Conservation (phyloP, 352 stramenopile genomes). For the Globisporangium uncinulatum region DNA sequence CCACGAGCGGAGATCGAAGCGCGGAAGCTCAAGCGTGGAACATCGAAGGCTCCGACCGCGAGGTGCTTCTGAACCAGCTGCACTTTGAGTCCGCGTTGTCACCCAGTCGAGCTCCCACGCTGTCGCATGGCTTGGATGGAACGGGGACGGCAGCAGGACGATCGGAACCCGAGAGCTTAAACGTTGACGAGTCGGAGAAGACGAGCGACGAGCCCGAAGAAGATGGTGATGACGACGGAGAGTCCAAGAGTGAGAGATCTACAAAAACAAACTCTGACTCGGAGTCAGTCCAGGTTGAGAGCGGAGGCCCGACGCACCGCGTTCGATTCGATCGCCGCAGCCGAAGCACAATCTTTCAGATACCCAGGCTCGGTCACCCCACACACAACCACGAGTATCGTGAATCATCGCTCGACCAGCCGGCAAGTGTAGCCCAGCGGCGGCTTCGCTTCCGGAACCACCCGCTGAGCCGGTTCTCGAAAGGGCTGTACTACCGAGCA, state of each 20-base stretch:
- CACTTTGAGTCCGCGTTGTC: slow-evolving; percentile 3
- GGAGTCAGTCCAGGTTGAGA: slow-evolving; percentile 15
- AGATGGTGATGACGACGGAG: not conserved
- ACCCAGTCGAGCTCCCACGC: not conserved
- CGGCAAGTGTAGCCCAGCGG: slow-evolving; percentile 34
- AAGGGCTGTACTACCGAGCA: slow-evolving; percentile 46
- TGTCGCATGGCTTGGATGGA: not conserved
- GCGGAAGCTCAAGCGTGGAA: slow-evolving; percentile 6
- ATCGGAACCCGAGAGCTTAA: not conserved
- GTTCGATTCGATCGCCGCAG: slow-evolving; percentile 22
- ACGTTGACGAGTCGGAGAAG: not conserved
- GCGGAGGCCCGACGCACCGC: not conserved
- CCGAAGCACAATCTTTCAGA: slow-evolving; percentile 15
- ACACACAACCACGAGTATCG: slow-evolving; percentile 16
- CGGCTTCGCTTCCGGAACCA: slow-evolving; percentile 40
- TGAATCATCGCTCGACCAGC: slow-evolving; percentile 13
- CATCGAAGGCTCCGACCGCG: slow-evolving; percentile 1
- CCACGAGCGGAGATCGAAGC: not conserved
- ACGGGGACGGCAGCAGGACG: not conserved
- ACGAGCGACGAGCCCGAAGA: not conserved
- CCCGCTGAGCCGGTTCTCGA: slow-evolving; percentile 30
- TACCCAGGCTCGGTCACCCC: slow-evolving; percentile 8
- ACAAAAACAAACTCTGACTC: slow-evolving; percentile 24
- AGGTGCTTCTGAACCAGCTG: slow-evolving; percentile 11
- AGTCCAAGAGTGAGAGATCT: slow-evolving; percentile 15